Conservation (phyloP, 352 stramenopile species). For the Pythium grandisporangium region DNA sequence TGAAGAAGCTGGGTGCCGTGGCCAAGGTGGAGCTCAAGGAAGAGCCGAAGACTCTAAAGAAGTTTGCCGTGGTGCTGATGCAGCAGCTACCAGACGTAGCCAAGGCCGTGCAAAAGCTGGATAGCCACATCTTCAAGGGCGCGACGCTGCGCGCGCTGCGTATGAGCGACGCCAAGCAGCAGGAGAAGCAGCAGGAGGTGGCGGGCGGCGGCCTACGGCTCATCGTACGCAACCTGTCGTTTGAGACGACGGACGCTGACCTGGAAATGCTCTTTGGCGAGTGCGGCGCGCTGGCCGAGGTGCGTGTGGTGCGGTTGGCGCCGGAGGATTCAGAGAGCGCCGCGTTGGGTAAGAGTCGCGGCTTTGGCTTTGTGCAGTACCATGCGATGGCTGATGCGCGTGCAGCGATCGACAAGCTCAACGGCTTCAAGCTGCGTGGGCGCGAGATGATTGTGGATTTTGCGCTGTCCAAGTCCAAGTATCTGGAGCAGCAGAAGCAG, state of each 20-base stretch:
- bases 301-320: conserved; percentile 61
- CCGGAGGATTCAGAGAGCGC: conserved; percentile 32
- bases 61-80: conserved; percentile 60
- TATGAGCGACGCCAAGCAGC: conserved; percentile 15
- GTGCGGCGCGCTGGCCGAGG: conserved; percentile 59
- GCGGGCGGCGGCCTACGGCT: conserved; percentile 52
- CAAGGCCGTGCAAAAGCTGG: conserved; percentile 57
- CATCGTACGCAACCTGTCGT: conserved; percentile 80
- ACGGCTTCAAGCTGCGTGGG: conserved; percentile 70
- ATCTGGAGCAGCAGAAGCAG: conserved; percentile 54
- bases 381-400: conserved; percentile 51
- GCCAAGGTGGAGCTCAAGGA: conserved; percentile 51
- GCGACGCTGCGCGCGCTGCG: conserved; percentile 52
- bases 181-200: conserved; percentile 19
- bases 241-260: conserved; percentile 68
- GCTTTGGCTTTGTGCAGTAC: conserved; percentile 83
- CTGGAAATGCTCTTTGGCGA: conserved; percentile 61
- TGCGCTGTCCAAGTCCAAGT: conserved; percentile 71
- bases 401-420: conserved; percentile 58
- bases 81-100: conserved; percentile 38
- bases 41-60: conserved; percentile 41
- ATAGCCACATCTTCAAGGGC: conserved; percentile 80
- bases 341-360: conserved; percentile 51
- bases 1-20: conserved; percentile 57
- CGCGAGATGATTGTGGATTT: conserved; percentile 85